Evolutionary conservation across 495 filamentous ascomycete species (phyloP).

Genomic region (Rusavskia elegans): DNA sequence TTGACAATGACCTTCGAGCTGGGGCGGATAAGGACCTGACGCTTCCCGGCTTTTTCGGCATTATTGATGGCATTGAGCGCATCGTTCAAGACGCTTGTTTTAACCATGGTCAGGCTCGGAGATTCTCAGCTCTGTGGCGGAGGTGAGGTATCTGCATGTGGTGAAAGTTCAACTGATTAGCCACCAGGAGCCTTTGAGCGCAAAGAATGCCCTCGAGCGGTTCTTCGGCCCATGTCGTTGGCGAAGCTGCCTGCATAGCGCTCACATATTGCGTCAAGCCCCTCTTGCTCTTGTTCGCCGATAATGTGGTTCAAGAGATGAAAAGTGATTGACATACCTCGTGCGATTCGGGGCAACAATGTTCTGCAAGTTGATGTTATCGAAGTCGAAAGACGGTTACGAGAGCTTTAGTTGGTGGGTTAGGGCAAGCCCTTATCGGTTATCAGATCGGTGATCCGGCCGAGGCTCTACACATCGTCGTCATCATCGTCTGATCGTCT

Average conservation of each 20-base stretch:
- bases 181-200: slow-evolving; percentile 70
- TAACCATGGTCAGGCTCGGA: slow-evolving; percentile 81
- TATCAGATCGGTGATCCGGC: too few relatives aligned
- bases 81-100: slow-evolving; percentile 97
- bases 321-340: background rate
- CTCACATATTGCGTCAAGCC: background rate
- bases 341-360: background rate
- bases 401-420: too few relatives aligned
- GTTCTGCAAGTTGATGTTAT: background rate
- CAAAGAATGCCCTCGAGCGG: slow-evolving; percentile 91
- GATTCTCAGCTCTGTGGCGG: slow-evolving; percentile 68
- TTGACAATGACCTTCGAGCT: slow-evolving; percentile 98
- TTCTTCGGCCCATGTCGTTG: slow-evolving; percentile 72
- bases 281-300: background rate
- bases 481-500: too few relatives aligned
- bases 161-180: slow-evolving; percentile 37
- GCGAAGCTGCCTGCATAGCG: background rate
- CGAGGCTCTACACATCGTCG: too few relatives aligned
- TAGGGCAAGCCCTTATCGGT: too few relatives aligned
- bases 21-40: slow-evolving; percentile 91
- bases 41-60: slow-evolving; percentile 97
- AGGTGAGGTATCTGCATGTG: slow-evolving; percentile 60
- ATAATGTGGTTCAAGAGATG: too few relatives aligned
- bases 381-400: too few relatives aligned
- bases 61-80: slow-evolving; percentile 99